A percentile compares a stretch with the other conserved stretches of the same genome.
These are phyloP conservation scores for Dalbergia cultrata DNA, from an alignment of 306 rosid species.

Conservation along the genomic window DNA sequence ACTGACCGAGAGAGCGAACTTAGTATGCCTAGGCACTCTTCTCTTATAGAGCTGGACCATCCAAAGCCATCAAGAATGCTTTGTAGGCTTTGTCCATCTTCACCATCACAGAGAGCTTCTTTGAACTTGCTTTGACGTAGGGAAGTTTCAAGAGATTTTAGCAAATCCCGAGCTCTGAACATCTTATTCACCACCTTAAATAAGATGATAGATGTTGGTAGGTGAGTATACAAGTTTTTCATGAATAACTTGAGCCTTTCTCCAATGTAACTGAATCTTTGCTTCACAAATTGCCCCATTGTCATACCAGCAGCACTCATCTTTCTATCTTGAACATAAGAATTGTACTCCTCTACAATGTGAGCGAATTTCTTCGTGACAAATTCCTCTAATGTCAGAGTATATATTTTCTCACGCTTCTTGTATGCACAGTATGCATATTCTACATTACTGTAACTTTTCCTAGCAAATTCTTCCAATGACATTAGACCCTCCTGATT, in stretches of 20 bases:
- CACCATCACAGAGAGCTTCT: background rate
- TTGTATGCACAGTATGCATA: conserved; percentile 23
- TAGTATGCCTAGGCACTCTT: conserved; percentile 28
- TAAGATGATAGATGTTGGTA: conserved; percentile 61
- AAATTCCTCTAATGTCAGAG: conserved; percentile 48
- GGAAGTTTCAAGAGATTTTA: conserved; percentile 37
- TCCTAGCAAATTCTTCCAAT: conserved; percentile 46
- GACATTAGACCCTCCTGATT: conserved; percentile 34
- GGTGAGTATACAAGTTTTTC: conserved; percentile 51
- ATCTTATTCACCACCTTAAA: conserved; percentile 29
- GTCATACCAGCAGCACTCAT: conserved; percentile 2
- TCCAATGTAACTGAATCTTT: conserved; percentile 20
- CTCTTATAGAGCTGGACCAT: conserved; percentile 8
- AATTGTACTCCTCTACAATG: conserved; percentile 22
- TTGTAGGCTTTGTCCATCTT: background rate
- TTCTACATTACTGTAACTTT: background rate
- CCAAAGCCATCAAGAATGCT: background rate
- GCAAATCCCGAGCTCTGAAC: conserved; percentile 36
- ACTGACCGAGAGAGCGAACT: conserved; percentile 5
- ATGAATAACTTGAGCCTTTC: conserved; percentile 27
- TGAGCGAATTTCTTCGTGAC: conserved; percentile 23
- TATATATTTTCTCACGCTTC: background rate
- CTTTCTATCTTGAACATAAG: conserved; percentile 23
- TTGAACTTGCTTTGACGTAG: background rate
- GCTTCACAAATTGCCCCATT: conserved; percentile 49